These are phyloP conservation scores for Periglandula ipomoeae DNA, from an alignment of 2,329 filamentous ascomycete species.

Conservation along the genomic window DNA sequence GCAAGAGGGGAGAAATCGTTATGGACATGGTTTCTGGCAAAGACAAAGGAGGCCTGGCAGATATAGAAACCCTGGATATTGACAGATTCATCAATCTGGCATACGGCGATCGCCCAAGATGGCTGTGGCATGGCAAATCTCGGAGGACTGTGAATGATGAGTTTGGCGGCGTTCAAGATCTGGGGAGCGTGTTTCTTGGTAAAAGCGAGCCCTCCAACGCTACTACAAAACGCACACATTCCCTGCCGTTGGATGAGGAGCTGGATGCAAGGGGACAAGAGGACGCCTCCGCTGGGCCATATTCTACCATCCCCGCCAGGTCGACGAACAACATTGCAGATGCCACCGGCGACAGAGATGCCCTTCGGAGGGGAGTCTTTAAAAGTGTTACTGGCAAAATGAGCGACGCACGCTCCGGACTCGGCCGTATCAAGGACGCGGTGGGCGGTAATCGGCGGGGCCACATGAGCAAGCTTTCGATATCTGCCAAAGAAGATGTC, in stretches of 20 bases:
- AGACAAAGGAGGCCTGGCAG: conserved; percentile 82
- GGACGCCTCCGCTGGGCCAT: conserved; percentile 30
- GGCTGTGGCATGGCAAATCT: conserved; percentile 90
- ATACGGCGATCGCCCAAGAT: conserved; percentile 77
- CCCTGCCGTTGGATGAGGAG: conserved; percentile 45
- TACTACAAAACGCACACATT: conserved; percentile 40
- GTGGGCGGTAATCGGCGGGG: conserved; percentile 55
- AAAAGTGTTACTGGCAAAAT: conserved; percentile 73
- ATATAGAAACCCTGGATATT: conserved; percentile 86
- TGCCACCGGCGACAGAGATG: conserved; percentile 43
- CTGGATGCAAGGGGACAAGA: conserved; percentile 34
- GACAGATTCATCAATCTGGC: conserved; percentile 72
- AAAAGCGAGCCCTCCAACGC: conserved; percentile 37
- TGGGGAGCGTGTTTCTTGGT: conserved; percentile 40
- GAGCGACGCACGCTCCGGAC: conserved; percentile 70
- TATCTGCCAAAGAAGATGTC: conserved; percentile 40
- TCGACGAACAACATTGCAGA: conserved; percentile 40
- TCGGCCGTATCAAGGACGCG: conserved; percentile 78
- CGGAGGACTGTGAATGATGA: conserved; percentile 49
- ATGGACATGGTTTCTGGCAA: conserved; percentile 86
- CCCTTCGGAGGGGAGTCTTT: conserved; percentile 57
- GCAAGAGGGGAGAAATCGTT: conserved; percentile 88
- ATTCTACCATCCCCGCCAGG: conserved; percentile 33
- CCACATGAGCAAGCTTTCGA: conserved; percentile 43
- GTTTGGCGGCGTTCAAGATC: conserved; percentile 34